Percentiles rank a stretch among this genome's conserved stretches.
phyloP scores from a whole-genome alignment of 768 basidiomycete species.

The Scleroderma citrinum region DNA sequence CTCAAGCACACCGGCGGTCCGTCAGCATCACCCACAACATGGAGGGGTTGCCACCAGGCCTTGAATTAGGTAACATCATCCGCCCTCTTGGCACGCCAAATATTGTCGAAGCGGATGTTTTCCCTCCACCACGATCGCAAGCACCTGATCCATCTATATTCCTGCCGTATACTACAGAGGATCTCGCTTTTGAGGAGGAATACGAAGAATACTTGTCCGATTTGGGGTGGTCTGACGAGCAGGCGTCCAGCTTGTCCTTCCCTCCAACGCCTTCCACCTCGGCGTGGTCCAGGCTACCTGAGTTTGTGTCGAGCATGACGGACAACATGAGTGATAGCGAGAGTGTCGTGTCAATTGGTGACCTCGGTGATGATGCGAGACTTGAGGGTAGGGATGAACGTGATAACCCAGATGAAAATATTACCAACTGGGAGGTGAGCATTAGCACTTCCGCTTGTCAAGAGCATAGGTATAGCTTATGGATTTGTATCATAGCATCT shows the following conservation, averaged over 20 bases:
- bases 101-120: constrained; percentile 81
- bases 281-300: constrained; percentile 82
- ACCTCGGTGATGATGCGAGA: constrained; percentile 75
- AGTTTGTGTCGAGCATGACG: constrained; percentile 72
- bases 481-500: constrained; percentile 57
- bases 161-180: constrained; percentile 88
- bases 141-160: constrained; percentile 80
- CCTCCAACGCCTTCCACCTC: constrained; percentile 30
- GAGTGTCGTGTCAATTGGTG: constrained; percentile 85
- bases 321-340: constrained; percentile 94
- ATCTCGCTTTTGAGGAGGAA: constrained; percentile 92
- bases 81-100: constrained; percentile 73
- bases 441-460: constrained; percentile 1
- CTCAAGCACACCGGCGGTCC: constrained; percentile 68
- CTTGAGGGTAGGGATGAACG: constrained; percentile 60
- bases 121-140: constrained; percentile 88
- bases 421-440: constrained; percentile 94
- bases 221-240: constrained; percentile 66
- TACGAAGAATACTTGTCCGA: constrained; percentile 96
- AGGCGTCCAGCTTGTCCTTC: constrained; percentile 37
- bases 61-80: constrained; percentile 69
- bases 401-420: constrained; percentile 66
- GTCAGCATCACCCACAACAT: constrained; percentile 80
- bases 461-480: not conserved
- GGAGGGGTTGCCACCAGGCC: constrained; percentile 69